Conservation (phyloP, 1,139 yeast genomes). For the Sugiyamaella grinbergsii region DNA sequence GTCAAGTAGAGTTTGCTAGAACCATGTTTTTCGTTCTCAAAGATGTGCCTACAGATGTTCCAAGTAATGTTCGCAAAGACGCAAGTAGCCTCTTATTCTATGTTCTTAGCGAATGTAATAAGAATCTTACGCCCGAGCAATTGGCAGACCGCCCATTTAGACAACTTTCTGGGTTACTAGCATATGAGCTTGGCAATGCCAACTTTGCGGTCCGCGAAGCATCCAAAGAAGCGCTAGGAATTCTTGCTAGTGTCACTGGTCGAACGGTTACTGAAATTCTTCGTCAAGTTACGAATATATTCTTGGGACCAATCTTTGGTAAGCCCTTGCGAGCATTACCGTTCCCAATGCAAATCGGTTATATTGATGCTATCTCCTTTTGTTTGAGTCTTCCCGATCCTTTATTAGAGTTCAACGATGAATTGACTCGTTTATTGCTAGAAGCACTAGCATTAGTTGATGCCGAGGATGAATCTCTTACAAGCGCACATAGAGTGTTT, state of each 20-base stretch:
- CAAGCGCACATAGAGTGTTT: conserved; percentile 79
- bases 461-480: conserved; percentile 94
- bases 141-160: conserved; percentile 70
- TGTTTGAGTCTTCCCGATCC: conserved; percentile 81
- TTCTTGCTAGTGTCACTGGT: conserved; percentile 67
- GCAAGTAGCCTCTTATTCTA: conserved; percentile 69
- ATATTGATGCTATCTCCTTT: conserved; percentile 92
- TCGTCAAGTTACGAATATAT: conserved; percentile 76
- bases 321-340: conserved; percentile 96
- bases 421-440: conserved; percentile 74
- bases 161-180: conserved; percentile 81
- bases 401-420: conserved; percentile 85
- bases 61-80: conserved; percentile 69
- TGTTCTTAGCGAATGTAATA: conserved; percentile 66
- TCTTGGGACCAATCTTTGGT: conserved; percentile 91
- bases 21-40: conserved; percentile 87
- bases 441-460: conserved; percentile 95
- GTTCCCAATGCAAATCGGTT: conserved; percentile 98
- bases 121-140: conserved; percentile 58
- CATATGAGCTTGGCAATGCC: conserved; percentile 89
- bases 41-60: conserved; percentile 89
- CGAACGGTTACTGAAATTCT: conserved; percentile 74
- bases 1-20: conserved; percentile 83
- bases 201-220: conserved; percentile 80
- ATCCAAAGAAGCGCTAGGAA: conserved; percentile 69